Conservation (phyloP, 2,329 filamentous ascomycete species). For the Cladorrhinum sp. region DNA sequence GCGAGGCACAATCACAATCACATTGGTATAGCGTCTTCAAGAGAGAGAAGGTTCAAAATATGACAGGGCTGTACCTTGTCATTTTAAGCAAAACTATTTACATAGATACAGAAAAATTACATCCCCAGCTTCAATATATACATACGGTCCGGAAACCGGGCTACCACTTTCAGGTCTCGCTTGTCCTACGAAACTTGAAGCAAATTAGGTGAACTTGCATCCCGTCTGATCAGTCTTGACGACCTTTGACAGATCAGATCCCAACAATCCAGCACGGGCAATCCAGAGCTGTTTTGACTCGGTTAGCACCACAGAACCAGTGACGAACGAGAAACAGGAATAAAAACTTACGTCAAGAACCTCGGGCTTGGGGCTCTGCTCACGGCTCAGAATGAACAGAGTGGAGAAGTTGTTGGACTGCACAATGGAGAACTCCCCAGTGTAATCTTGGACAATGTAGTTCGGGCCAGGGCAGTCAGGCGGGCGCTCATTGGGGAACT, state of each 20-base stretch:
- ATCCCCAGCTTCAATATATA: no score
- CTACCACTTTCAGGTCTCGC: no score
- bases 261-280: not conserved
- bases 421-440: conserved; percentile 33
- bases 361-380: conserved; percentile 29
- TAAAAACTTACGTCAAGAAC: conserved; percentile 30
- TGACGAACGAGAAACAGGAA: not conserved
- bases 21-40: no score
- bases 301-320: not conserved
- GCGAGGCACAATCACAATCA: no score
- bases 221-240: conserved; percentile 9
- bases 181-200: no score
- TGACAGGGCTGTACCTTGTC: no score
- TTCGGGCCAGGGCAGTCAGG: conserved; percentile 33
- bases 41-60: no score
- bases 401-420: conserved; percentile 35
- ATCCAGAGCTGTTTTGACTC: not conserved
- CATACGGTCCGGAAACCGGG: no score
- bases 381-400: conserved; percentile 33
- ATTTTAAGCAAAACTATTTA: no score
- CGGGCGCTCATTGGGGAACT: conserved; percentile 32
- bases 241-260: conserved; percentile 4
- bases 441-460: conserved; percentile 35
- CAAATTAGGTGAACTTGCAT: not conserved
- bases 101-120: no score